Percentiles rank a stretch among this genome's conserved stretches.
Evolutionary conservation across 176 grass and related monocot genomes (phyloP).

Genomic region (Oryza glaberrima): DNA sequence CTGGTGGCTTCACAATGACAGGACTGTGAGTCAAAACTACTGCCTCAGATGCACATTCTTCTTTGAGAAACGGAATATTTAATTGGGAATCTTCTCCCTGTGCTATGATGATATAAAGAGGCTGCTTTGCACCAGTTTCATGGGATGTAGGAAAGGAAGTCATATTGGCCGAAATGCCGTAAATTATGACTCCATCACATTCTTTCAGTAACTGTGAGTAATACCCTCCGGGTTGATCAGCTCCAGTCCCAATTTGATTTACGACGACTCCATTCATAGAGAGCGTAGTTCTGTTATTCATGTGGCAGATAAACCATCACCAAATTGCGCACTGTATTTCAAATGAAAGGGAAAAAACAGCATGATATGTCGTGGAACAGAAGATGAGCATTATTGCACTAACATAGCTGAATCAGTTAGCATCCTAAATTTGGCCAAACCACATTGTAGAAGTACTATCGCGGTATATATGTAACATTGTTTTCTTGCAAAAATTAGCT

Average conservation of each 20-base stretch:
- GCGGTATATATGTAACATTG: too few relatives aligned
- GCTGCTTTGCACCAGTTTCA: slow-evolving; percentile 70
- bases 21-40: slow-evolving; percentile 59
- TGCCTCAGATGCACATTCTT: slow-evolving; percentile 48
- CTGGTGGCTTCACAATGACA: slow-evolving; percentile 48
- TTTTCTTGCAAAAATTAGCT: not conserved
- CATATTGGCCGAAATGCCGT: slow-evolving; percentile 59
- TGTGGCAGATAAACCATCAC: not conserved
- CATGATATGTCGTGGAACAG: not conserved
- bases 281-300: slow-evolving; percentile 64
- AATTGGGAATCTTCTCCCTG: slow-evolving; percentile 35
- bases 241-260: slow-evolving; percentile 62
- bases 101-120: slow-evolving; percentile 70
- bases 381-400: not conserved
- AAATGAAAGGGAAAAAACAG: slow-evolving; percentile 1
- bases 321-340: not conserved
- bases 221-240: slow-evolving; percentile 66
- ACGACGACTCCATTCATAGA: slow-evolving; percentile 60
- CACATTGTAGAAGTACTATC: not conserved
- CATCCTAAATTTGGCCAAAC: not conserved
- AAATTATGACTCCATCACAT: slow-evolving; percentile 78
- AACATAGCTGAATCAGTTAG: not conserved
- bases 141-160: slow-evolving; percentile 50
- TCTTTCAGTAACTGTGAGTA: slow-evolving; percentile 79
- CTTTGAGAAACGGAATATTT: slow-evolving; percentile 43